Conservation (phyloP, 148 eudicot genomes). For the Spergularia marina region DNA sequence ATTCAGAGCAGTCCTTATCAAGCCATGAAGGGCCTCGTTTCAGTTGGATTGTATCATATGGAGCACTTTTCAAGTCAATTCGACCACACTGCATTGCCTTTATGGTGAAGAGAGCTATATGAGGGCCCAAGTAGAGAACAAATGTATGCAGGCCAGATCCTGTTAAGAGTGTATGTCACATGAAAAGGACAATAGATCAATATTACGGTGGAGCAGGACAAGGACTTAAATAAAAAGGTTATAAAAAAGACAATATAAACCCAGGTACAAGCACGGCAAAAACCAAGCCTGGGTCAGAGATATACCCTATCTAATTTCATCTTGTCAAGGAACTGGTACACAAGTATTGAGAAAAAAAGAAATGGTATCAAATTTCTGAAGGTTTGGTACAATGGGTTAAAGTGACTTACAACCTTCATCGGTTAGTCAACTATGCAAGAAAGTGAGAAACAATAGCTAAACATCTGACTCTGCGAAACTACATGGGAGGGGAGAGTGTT, state of each 20-base stretch:
- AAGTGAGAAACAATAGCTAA: not conserved
- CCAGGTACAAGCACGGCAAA: not conserved
- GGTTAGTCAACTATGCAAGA: not conserved
- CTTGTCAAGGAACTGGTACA: too few species aligned
- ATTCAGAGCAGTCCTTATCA: slow-evolving; percentile 76
- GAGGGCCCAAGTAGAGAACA: slow-evolving; percentile 96
- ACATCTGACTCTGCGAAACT: not conserved
- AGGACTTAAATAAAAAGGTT: not conserved
- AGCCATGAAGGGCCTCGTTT: slow-evolving; percentile 91
- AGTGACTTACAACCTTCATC: not conserved
- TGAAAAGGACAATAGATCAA: not conserved
- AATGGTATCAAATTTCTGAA: not conserved
- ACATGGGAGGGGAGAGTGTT: not conserved
- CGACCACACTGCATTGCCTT: slow-evolving; percentile 96
- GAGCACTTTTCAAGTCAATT: slow-evolving; percentile 88
- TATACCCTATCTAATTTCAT: too few species aligned
- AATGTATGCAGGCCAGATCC: slow-evolving; percentile 99
- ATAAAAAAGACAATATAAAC: not conserved
- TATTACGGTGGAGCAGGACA: not conserved
- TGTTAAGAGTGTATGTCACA: slow-evolving; percentile 22
- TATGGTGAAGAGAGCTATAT: slow-evolving; percentile 88
- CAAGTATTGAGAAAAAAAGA: not conserved
- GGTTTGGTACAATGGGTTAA: not conserved
- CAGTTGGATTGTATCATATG: slow-evolving; percentile 91
- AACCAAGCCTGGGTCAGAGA: too few species aligned